Conservation (phyloP, 225 moss, liverwort and hornwort species). For the Physcomitrellopsis africana region DNA sequence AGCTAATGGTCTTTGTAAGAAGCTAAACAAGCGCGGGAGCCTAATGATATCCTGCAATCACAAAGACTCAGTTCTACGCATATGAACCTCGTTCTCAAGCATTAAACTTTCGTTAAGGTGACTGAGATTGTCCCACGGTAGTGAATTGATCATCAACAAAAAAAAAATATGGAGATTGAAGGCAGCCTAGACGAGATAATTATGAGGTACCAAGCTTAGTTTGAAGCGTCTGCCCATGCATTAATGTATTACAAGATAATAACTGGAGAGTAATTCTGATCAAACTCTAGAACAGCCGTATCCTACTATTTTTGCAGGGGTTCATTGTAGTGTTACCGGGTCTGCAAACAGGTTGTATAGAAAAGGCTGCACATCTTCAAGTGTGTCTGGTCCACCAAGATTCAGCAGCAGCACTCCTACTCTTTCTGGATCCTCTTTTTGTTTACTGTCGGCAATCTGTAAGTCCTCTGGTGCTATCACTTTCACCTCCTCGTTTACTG, state of each 20-base stretch:
- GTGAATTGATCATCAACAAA: background rate
- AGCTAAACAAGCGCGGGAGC: conserved; percentile 81
- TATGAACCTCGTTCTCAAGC: conserved; percentile 15
- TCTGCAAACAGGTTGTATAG: conserved; percentile 93
- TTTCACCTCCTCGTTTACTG: conserved; percentile 52
- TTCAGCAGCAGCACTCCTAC: conserved; percentile 90
- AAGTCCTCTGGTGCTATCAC: conserved; percentile 47
- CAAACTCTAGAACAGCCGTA: background rate
- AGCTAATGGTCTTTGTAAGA: conserved; percentile 90
- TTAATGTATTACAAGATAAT: background rate
- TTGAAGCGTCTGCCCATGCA: background rate
- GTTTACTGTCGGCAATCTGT: conserved; percentile 31
- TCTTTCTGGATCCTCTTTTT: conserved; percentile 62
- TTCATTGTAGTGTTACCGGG: conserved; percentile 52
- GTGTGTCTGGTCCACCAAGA: conserved; percentile 91
- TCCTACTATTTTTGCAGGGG: background rate
- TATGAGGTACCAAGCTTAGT: background rate
- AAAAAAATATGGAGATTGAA: background rate
- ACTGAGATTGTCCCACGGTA: background rate
- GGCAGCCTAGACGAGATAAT: background rate
- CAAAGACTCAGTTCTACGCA: background rate
- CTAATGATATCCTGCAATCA: conserved; percentile 84
- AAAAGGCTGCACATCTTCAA: conserved; percentile 95
- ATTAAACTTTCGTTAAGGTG: conserved; percentile 4
- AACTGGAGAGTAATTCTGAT: background rate